These are phyloP conservation scores for Artomyces pyxidatus DNA, from an alignment of 768 basidiomycete species.

Conservation along the genomic window DNA sequence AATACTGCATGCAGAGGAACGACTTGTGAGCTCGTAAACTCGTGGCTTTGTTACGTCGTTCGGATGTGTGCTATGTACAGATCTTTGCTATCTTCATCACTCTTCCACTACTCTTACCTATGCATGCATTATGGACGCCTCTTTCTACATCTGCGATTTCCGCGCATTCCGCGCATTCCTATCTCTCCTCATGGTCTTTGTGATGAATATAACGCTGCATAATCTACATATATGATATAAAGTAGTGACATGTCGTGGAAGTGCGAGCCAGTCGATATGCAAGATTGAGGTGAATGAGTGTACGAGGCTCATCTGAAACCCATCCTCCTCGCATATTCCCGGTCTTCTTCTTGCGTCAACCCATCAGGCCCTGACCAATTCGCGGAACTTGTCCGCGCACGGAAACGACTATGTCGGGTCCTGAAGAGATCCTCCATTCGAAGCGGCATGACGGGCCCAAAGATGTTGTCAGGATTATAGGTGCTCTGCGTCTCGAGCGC, in stretches of 20 bases:
- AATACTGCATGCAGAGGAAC: slow-evolving; percentile 21
- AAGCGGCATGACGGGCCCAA: slow-evolving; percentile 80
- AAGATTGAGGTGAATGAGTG: background rate
- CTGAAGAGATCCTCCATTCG: slow-evolving; percentile 94
- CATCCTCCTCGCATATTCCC: slow-evolving; percentile 86
- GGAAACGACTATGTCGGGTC: slow-evolving; percentile 67
- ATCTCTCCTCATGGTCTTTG: too few relatives aligned
- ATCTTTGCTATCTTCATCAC: too few relatives aligned
- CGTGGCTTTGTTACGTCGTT: too few relatives aligned
- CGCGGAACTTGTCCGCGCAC: slow-evolving; percentile 87
- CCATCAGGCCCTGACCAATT: slow-evolving; percentile 95
- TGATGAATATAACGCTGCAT: too few relatives aligned
- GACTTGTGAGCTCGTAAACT: background rate
- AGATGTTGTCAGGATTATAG: slow-evolving; percentile 88
- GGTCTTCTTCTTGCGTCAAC: slow-evolving; percentile 75
- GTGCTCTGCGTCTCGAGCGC: slow-evolving; percentile 76
- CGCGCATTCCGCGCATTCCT: too few relatives aligned
- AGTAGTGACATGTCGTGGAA: background rate
- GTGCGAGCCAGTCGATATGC: too few relatives aligned
- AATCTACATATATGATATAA: background rate
- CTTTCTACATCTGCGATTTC: too few relatives aligned
- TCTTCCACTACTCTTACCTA: too few relatives aligned
- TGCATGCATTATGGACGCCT: too few relatives aligned
- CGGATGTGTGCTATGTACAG: too few relatives aligned
- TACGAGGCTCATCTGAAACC: slow-evolving; percentile 48